Base-by-base conservation (phyloP, 2,329 filamentous ascomycete genomes). In the Incumbomyces lentus region DNA sequence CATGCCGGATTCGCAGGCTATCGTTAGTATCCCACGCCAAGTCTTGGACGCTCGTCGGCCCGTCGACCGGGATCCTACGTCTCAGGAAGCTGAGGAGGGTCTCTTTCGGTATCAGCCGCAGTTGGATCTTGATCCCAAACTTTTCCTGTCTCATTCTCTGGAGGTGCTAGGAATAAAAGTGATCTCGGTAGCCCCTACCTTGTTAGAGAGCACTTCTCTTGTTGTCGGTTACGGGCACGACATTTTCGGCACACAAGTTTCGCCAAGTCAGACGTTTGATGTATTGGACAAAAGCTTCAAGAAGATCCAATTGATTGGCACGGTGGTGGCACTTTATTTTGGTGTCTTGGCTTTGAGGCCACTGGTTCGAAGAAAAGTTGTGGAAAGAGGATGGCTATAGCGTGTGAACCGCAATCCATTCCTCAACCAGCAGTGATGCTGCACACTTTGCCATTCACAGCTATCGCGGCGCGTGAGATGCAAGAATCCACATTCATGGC, bases 271-370 rank as follows among this genome's bases (percentile, higher is more conserved):
- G 57, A 77, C 84, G 13, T 98, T 98, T 64, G 92, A 98, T 67
- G 79, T 96, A 35, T 69, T 98, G 13, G 92, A 88, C 52, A 92
- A 88, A 66, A 86, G 86, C 2, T 98, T 98, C 65, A 92, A 90
- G 62, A 95, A 94, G 71, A 62, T 88, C 47, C 84, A 88, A 56
- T 77, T 98, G 60, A 64, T 95, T 32, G 73, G 77, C 13, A 98
- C 92, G 1, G 88, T 98, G 32, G 71, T 84, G 34, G 90, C 86
- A 14, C 72, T 96, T 55, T 78, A 77, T 38, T 73, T 78, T 33
- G 88, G 87, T 38, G 90, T 95, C 13, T 64, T 81, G 53, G 76
- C 86, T 47, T 70, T 96, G 59, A 82, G 82, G 44, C 92, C 92
- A 22, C 79, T 96, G 78, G 92, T 95, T 73, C 72, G 84, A 19